These are phyloP conservation scores for Aspergillus sergii DNA, from an alignment of 2,329 filamentous ascomycete genomes.

Conservation along the genomic window DNA sequence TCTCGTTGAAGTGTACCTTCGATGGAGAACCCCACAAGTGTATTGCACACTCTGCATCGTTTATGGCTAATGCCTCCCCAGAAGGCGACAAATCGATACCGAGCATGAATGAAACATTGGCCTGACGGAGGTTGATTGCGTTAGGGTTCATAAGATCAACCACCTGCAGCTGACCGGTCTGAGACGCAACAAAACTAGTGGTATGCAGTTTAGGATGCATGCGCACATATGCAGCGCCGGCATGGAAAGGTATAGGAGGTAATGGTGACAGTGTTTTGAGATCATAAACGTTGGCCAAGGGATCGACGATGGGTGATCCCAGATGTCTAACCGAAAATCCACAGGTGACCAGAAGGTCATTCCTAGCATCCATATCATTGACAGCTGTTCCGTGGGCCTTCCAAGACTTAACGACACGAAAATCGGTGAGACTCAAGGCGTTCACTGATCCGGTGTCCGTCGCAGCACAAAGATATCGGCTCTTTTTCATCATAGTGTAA, in stretches of 20 bases:
- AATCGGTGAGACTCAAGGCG: constrained; percentile 77
- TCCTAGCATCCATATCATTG: constrained; percentile 96
- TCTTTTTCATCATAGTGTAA: constrained; percentile 89
- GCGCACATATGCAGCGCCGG: constrained; percentile 88
- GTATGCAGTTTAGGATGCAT: constrained; percentile 97
- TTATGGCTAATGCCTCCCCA: constrained; percentile 80
- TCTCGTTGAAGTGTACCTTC: constrained; percentile 85
- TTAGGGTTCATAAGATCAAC: constrained; percentile 95
- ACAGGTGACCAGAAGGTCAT: constrained; percentile 93
- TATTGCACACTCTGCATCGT: constrained; percentile 75
- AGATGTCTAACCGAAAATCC: constrained; percentile 85
- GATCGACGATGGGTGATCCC: constrained; percentile 80
- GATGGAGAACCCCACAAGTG: constrained; percentile 86
- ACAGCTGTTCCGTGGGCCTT: constrained; percentile 85
- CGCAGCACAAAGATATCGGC: constrained; percentile 87
- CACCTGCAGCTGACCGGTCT: constrained; percentile 90
- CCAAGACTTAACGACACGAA: constrained; percentile 82
- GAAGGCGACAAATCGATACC: constrained; percentile 86
- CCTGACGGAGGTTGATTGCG: constrained; percentile 80
- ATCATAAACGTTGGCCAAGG: constrained; percentile 93
- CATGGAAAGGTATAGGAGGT: constrained; percentile 87
- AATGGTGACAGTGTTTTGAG: constrained; percentile 86
- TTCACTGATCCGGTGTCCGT: constrained; percentile 81
- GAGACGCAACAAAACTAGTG: constrained; percentile 90
- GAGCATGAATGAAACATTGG: constrained; percentile 75